Conservation (phyloP, 805 yeast genomes). For the Sungouiozyma intestinalis region DNA sequence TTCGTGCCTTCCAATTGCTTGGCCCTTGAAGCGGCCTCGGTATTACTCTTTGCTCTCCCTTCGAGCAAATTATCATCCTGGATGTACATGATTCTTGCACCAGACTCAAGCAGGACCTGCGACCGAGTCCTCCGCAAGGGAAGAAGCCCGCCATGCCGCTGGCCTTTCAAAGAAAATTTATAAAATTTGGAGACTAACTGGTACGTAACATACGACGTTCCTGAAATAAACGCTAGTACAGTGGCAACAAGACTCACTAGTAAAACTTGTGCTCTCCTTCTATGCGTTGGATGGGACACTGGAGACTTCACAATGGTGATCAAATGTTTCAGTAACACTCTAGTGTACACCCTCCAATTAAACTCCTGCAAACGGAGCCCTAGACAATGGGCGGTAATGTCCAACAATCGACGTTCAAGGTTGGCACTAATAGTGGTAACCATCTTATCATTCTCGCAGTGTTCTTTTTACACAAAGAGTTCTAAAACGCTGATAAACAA, state of each 20-base stretch:
- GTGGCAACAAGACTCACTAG: conserved; percentile 15
- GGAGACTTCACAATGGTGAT: conserved; percentile 14
- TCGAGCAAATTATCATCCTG: conserved; percentile 15
- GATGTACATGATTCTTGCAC: conserved; percentile 26
- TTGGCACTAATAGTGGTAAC: background rate
- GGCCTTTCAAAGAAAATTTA: conserved; percentile 6
- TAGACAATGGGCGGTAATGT: conserved; percentile 7
- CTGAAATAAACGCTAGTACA: conserved; percentile 11
- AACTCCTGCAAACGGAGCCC: conserved; percentile 16
- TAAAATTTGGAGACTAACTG: conserved; percentile 8
- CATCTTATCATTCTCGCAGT: too few relatives aligned
- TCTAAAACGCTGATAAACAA: too few relatives aligned
- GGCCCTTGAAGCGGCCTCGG: background rate
- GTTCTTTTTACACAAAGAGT: too few relatives aligned
- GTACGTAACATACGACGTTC: conserved; percentile 11
- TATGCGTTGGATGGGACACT: conserved; percentile 12
- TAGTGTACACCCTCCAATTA: conserved; percentile 9
- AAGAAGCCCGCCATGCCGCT: background rate
- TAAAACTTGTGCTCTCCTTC: conserved; percentile 19
- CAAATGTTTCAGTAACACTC: conserved; percentile 14
- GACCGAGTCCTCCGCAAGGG: conserved; percentile 21
- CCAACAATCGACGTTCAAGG: background rate
- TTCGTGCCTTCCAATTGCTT: background rate
- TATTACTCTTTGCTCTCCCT: background rate
- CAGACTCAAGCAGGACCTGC: conserved; percentile 20